Percentiles rank a stretch among this genome's conserved stretches.
Evolutionary conservation across 768 basidiomycete genomes (phyloP).

Genomic region (Lactarius akahatsu): DNA sequence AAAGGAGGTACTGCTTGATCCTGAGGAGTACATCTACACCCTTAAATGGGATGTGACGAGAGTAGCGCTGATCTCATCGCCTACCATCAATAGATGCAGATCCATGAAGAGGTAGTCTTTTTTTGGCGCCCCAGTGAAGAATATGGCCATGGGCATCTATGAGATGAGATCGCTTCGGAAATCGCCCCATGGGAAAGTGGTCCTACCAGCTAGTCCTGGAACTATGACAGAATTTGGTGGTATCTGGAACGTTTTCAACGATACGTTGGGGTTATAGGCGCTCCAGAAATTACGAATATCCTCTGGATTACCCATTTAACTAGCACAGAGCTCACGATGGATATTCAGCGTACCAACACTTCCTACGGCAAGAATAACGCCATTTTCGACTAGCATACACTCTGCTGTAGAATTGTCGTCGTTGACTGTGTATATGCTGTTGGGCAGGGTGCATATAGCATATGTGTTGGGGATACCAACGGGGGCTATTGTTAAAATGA

Average conservation of each 20-base stretch:
- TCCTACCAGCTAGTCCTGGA: constrained; percentile 69
- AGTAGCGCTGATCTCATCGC: not conserved
- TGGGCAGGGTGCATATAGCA: constrained; percentile 53
- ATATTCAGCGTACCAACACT: constrained; percentile 27
- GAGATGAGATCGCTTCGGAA: not conserved
- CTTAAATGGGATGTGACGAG: constrained; percentile 7
- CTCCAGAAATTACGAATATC: constrained; percentile 34
- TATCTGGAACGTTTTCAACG: constrained; percentile 30
- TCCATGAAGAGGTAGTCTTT: constrained; percentile 60
- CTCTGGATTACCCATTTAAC: constrained; percentile 12
- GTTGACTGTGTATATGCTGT: constrained; percentile 72
- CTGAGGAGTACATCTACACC: constrained; percentile 58
- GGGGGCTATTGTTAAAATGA: not conserved
- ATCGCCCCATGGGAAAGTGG: constrained; percentile 7
- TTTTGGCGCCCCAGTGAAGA: constrained; percentile 68
- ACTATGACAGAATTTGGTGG: constrained; percentile 51
- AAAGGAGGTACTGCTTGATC: constrained; percentile 56
- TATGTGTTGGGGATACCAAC: constrained; percentile 40
- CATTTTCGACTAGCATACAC: constrained; percentile 24
- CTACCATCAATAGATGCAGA: constrained; percentile 60
- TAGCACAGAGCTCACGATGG: not conserved
- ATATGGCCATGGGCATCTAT: constrained; percentile 82
- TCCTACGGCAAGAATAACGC: constrained; percentile 15
- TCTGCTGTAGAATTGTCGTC: constrained; percentile 25
- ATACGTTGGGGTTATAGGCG: constrained; percentile 33